Base-by-base conservation (phyloP, 768 basidiomycete genomes). In the Cystofilobasidium macerans region DNA sequence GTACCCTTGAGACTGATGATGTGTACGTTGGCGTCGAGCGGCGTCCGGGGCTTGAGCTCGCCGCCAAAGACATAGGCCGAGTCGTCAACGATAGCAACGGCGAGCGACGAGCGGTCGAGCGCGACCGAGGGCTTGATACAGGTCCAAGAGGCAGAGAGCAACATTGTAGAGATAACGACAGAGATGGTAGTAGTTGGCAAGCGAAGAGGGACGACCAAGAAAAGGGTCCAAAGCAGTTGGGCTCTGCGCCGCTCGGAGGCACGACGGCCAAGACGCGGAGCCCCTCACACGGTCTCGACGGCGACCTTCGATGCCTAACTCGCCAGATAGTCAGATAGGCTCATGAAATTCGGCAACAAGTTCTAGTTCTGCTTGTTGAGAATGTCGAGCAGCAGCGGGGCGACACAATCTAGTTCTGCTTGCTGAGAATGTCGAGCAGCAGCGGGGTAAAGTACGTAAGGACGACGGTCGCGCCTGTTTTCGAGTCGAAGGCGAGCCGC, bases 381-480 rank as follows among this genome's bases (percentile, higher is more conserved):
- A 75, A 75, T 76, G 61, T 95, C 88, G 69, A 99, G 80, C 77
- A 98, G 93, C 36, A 95, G 85, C 7, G 95, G 95, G 0, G 94
- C 97, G 72, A 99, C n/a, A n/a, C n/a, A n/a, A 28, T 57, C 16
- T 53, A 45, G 42, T 65, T 57, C 35, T 72, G 69, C 67, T 74
- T 72, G 54, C 75, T 75, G 26, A 77, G 64, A 75, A 75, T 75
- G 61, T 95, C 88, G 69, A 99, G 80, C 77, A 98, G 92, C 38
- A 95, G 85, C 7, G 95, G 95, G 0, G 95, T 97, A 72, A 99
- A 99, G 79, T 99, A 99, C 6, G 86, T 86, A 69, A 97, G 75
- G 69, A 99, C 88, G 68, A 99, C 77, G 0, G 89, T 90, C 48
- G 88, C 89, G 8, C 90, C 90, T 89, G 72, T 42, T 7, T 14